Evolutionary conservation across 2,329 filamentous ascomycete species (phyloP).

Genomic region (Trichoderma oligosporum): DNA sequence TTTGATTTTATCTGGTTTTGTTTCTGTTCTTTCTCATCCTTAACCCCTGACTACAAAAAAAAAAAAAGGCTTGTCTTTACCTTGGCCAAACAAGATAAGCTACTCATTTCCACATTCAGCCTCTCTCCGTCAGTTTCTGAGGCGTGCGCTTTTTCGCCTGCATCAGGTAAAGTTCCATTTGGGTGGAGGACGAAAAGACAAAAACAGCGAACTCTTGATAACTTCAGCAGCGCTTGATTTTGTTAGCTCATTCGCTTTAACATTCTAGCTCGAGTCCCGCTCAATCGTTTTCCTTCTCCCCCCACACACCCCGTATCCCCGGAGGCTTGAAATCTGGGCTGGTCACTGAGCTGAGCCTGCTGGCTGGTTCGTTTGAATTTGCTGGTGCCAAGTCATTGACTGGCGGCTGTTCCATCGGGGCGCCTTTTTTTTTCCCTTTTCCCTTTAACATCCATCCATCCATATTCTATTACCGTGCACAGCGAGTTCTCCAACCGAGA

Average conservation of each 20-base stretch:
- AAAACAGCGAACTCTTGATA: constrained; percentile 11
- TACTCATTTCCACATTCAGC: constrained; percentile 1
- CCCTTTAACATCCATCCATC: constrained; percentile 13
- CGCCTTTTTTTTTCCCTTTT: constrained; percentile 7
- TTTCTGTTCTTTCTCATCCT: neutral
- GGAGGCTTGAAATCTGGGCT: constrained; percentile 18
- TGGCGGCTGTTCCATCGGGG: constrained; percentile 8
- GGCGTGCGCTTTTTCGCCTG: constrained; percentile 8
- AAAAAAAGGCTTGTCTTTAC: neutral
- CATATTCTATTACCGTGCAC: neutral
- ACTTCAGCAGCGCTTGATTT: neutral
- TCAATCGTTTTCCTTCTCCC: constrained; percentile 9
- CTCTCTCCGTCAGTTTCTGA: neutral
- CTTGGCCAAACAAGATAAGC: neutral
- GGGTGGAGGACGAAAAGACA: neutral
- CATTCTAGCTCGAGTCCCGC: constrained; percentile 18
- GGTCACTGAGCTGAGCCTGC: constrained; percentile 15
- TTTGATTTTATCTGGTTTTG: neutral
- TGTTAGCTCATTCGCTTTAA: constrained; percentile 17
- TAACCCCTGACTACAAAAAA: neutral
- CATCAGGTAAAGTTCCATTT: constrained; percentile 7
- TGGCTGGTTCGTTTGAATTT: constrained; percentile 11
- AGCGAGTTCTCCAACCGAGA: constrained; percentile 7
- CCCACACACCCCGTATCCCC: constrained; percentile 20
- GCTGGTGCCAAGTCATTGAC: constrained; percentile 14